These are phyloP conservation scores for Oldenlandia corymbosa DNA, from an alignment of 257 asterid genomes.

Conservation along the genomic window DNA sequence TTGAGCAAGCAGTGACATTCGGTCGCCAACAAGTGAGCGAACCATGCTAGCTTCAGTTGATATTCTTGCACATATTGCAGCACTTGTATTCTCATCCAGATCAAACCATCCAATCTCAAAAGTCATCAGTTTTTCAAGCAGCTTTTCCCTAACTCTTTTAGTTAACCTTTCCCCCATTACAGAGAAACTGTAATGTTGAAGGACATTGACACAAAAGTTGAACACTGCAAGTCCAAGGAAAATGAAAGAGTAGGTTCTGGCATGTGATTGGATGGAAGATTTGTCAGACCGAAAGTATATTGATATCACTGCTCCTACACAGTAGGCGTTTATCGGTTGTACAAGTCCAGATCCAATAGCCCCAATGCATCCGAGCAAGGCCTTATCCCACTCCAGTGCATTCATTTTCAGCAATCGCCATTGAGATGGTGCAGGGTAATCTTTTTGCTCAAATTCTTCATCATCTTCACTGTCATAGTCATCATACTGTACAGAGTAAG, in stretches of 20 bases:
- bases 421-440: slow-evolving; percentile 51
- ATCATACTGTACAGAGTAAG: slow-evolving; percentile 60
- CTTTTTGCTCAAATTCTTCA: slow-evolving; percentile 17
- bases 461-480: slow-evolving; percentile 56
- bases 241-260: slow-evolving; percentile 31
- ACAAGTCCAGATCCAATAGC: slow-evolving; percentile 50
- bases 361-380: slow-evolving; percentile 68
- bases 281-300: slow-evolving; percentile 34
- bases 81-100: slow-evolving; percentile 50
- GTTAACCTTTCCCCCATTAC: slow-evolving; percentile 66
- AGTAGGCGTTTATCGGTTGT: slow-evolving; percentile 61
- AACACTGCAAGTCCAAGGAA: slow-evolving; percentile 40
- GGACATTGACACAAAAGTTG: slow-evolving; percentile 48
- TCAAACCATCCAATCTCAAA: slow-evolving; percentile 78
- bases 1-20: slow-evolving; percentile 53
- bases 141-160: slow-evolving; percentile 52
- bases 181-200: slow-evolving; percentile 71
- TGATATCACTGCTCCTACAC: slow-evolving; percentile 61
- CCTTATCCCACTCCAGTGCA: slow-evolving; percentile 53
- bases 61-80: slow-evolving; percentile 53
- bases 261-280: slow-evolving; percentile 38
- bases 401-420: slow-evolving; percentile 63
- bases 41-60: slow-evolving; percentile 59
- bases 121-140: slow-evolving; percentile 46
- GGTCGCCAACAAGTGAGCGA: slow-evolving; percentile 61